Percentiles rank a stretch among this genome's conserved stretches.
Evolutionary conservation across 2,329 filamentous ascomycete genomes (phyloP).

Genomic region (Ustulina deusta): DNA sequence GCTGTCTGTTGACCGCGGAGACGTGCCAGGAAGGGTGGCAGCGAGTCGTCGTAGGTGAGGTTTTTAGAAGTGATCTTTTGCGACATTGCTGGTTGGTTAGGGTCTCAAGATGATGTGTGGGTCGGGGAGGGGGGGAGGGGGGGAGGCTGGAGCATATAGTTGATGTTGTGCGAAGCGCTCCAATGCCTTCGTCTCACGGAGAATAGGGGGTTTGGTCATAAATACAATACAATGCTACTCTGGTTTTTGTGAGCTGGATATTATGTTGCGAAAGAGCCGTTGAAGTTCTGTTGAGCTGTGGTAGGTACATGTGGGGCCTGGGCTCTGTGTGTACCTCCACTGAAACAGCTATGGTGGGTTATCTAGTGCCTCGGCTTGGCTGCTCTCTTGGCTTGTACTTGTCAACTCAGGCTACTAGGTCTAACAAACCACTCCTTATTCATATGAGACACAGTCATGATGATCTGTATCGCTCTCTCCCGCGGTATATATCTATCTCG

Average conservation of each 20-base stretch:
- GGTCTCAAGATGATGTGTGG: background rate
- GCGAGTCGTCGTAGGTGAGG: constrained; percentile 71
- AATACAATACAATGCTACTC: background rate
- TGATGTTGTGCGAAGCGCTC: background rate
- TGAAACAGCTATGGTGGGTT: no score
- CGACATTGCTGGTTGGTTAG: constrained; percentile 54
- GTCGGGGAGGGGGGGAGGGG: no score
- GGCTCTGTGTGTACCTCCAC: background rate
- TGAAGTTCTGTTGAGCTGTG: background rate
- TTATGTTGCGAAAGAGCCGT: no score
- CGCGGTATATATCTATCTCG: background rate
- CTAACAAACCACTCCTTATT: background rate
- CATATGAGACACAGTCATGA: no score
- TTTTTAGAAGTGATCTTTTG: constrained; percentile 77
- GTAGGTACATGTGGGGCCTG: constrained; percentile 2
- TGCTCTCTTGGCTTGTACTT: no score
- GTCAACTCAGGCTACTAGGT: no score
- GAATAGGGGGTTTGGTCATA: background rate
- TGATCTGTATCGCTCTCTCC: no score
- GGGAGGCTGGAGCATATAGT: background rate
- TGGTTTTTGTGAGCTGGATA: background rate
- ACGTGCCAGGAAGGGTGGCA: constrained; percentile 71
- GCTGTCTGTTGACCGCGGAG: constrained; percentile 61
- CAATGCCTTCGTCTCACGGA: background rate
- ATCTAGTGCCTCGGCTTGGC: no score